Conservation (phyloP, 2,329 filamentous ascomycete genomes). For the Pseudocercospora vitis region DNA sequence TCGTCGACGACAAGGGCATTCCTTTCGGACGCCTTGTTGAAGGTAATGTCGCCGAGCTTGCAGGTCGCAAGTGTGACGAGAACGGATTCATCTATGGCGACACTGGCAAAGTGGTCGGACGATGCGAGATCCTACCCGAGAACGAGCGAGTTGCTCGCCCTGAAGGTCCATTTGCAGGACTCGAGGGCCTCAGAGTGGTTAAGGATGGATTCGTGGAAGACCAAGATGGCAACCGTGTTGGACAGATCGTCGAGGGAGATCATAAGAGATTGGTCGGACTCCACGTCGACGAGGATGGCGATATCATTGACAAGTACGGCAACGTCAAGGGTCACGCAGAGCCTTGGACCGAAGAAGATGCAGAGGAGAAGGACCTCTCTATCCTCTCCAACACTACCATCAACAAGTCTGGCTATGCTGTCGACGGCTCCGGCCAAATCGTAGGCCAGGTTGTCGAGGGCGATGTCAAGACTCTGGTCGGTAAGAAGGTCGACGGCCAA, state of each 20-base stretch:
- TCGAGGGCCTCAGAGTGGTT: constrained; percentile 63
- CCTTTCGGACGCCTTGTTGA: constrained; percentile 58
- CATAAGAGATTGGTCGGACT: constrained; percentile 71
- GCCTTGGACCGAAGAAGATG: constrained; percentile 54
- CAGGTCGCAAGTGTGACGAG: constrained; percentile 56
- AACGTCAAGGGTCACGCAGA: constrained; percentile 63
- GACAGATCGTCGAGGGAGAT: constrained; percentile 69
- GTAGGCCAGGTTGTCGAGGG: constrained; percentile 60
- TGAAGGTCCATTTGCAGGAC: constrained; percentile 68
- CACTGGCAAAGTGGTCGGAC: constrained; percentile 57
- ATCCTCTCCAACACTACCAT: constrained; percentile 61
- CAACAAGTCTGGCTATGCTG: constrained; percentile 64
- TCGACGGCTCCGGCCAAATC: constrained; percentile 59
- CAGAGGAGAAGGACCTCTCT: constrained; percentile 55
- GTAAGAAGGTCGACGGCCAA: constrained; percentile 62
- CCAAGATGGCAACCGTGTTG: constrained; percentile 75
- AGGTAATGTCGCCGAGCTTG: constrained; percentile 57
- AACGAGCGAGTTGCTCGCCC: constrained; percentile 56
- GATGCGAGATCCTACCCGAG: constrained; percentile 58
- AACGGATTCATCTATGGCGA: constrained; percentile 59
- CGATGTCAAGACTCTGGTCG: constrained; percentile 56
- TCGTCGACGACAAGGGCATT: constrained; percentile 54
- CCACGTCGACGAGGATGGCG: constrained; percentile 76
- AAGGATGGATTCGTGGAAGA: constrained; percentile 74
- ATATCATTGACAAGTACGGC: constrained; percentile 73